Conservation (phyloP, 2,329 filamentous ascomycete genomes). For the Colletotrichum sp. region DNA sequence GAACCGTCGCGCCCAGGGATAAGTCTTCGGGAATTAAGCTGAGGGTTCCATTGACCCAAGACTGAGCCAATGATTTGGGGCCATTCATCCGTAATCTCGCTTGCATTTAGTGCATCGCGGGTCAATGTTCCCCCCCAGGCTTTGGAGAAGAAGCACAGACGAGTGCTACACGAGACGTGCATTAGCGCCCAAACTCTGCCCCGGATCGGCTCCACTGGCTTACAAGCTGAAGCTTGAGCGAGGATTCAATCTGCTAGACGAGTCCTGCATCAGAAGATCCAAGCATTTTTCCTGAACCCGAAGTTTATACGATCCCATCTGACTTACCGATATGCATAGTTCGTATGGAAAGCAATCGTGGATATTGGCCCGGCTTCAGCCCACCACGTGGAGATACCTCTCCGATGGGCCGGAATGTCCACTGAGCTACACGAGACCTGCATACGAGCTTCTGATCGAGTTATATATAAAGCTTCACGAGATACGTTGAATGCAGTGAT, state of each 20-base stretch:
- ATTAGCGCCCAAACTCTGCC: background rate
- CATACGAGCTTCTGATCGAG: background rate
- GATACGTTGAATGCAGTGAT: rapidly evolving
- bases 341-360: background rate
- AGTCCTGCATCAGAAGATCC: background rate
- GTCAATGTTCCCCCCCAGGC: too few species aligned
- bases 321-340: background rate
- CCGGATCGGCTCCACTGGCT: background rate
- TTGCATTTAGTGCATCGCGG: background rate
- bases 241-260: background rate
- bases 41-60: too few species aligned
- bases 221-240: background rate
- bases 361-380: background rate
- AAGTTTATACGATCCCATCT: background rate
- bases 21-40: background rate
- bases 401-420: rapidly evolving
- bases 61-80: background rate
- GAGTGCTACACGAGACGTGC: background rate
- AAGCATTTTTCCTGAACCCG: background rate
- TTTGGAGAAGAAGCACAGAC: background rate
- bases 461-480: background rate
- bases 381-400: background rate
- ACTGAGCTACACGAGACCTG: background rate
- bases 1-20: background rate
- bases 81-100: background rate